These are phyloP conservation scores for Fraxinus ornus DNA, from an alignment of 305 asterid genomes.

Conservation along the genomic window DNA sequence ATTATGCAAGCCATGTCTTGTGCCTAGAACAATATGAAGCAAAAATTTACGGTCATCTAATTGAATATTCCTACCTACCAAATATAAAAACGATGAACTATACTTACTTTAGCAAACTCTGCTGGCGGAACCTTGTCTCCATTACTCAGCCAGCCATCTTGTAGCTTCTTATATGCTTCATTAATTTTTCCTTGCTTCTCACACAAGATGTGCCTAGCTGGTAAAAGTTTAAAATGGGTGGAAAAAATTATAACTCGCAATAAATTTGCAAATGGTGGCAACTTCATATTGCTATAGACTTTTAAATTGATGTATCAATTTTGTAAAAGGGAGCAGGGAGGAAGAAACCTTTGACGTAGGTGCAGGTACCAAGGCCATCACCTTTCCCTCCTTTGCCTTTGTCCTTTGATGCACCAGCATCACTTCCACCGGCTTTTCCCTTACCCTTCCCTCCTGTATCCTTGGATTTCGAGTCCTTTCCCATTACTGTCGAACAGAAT, in stretches of 20 bases:
- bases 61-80: background rate
- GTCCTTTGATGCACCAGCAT: constrained; percentile 70
- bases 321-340: background rate
- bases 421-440: constrained; percentile 85
- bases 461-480: constrained; percentile 63
- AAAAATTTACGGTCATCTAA: background rate
- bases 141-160: constrained; percentile 89
- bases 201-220: constrained; percentile 91
- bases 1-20: background rate
- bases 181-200: constrained; percentile 98
- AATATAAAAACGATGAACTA: constrained; percentile 11
- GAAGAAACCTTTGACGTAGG: constrained; percentile 81
- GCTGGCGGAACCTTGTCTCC: constrained; percentile 98
- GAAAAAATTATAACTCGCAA: background rate
- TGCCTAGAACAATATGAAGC: background rate
- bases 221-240: constrained; percentile 14
- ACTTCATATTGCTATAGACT: background rate
- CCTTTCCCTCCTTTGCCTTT: constrained; percentile 85
- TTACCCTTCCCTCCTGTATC: constrained; percentile 67
- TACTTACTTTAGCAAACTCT: constrained; percentile 88
- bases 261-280: background rate
- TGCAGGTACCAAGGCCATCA: constrained; percentile 92
- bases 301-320: constrained; percentile 4
- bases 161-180: constrained; percentile 93
- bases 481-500: constrained; percentile 46